phyloP scores from a whole-genome alignment of 768 basidiomycete genomes.

The Cyclocybe cylindracea region DNA sequence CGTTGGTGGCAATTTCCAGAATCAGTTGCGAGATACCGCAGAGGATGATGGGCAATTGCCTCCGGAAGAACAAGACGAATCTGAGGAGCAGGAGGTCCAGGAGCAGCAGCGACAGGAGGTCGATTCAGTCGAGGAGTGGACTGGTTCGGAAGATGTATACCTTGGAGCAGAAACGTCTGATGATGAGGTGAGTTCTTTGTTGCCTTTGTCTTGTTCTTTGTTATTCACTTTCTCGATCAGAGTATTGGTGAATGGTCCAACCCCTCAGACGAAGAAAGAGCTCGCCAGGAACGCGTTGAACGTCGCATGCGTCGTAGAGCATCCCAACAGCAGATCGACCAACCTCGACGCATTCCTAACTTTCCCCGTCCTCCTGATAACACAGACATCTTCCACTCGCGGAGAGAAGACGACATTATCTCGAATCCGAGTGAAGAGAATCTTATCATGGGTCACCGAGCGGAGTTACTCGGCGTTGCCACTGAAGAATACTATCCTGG shows the following conservation, averaged over 20 bases:
- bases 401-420: conserved; percentile 61
- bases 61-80: conserved; percentile 27
- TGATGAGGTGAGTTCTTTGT: conserved; percentile 56
- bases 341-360: conserved; percentile 72
- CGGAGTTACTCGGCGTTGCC: conserved; percentile 46
- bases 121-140: conserved; percentile 73
- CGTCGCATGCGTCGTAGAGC: conserved; percentile 57
- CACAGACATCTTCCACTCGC: conserved; percentile 39
- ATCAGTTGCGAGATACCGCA: conserved; percentile 24
- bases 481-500: conserved; percentile 46
- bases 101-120: conserved; percentile 23
- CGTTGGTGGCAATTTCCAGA: conserved; percentile 52
- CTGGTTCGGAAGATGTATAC: conserved; percentile 75
- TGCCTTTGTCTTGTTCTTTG: not conserved
- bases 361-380: conserved; percentile 78
- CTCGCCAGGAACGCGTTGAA: conserved; percentile 64
- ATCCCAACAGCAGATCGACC: conserved; percentile 49
- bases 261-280: conserved; percentile 87
- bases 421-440: conserved; percentile 89
- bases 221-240: conserved; percentile 34
- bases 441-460: conserved; percentile 28
- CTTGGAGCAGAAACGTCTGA: conserved; percentile 54
- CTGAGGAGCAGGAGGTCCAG: conserved; percentile 26
- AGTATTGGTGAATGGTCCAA: conserved; percentile 91
- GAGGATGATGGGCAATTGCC: conserved; percentile 41